Base-by-base conservation (phyloP, 2,329 filamentous ascomycete genomes). In the Pseudopithomyces chartarum region DNA sequence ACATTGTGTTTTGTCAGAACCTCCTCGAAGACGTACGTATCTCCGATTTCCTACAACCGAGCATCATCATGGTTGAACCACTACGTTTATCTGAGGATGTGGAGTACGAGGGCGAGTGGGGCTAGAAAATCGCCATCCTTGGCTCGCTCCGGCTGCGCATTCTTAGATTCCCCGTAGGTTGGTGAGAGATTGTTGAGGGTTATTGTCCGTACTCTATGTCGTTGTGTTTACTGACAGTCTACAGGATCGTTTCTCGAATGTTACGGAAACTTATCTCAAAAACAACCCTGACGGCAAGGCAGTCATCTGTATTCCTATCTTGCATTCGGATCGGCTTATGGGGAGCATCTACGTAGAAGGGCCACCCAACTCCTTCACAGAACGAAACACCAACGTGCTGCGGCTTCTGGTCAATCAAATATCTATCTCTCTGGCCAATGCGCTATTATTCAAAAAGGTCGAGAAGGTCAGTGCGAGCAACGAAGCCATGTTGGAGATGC, bases 401-500 rank as follows among this genome's bases (percentile, higher is more conserved):
- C 84, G 84, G 71, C 79, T 93, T 23, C 82, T 94, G 7, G 90
- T 92, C 58, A 91, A 91, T 68, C 90, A 93, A 72, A 90, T 94
- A 34, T 76, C 78, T 12, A 88, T 88, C 36, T 88, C 86, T 0
- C 77, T 89, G 19, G 84, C 85, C 15, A 89, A 89, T 64, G 86
- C 86, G 0, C 68, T 88, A 47, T 79, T 88, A 1, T 88, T 88
- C 77, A 85, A 79, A 78, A 85, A 88, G 38, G 82, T 92, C 7
- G 88, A 92, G 71, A 90, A 89, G 71, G 89, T 92, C 1, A 91
- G 89, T 22, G 89, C 89, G 6, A 88, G 90, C 73, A 93, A 93
- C 64, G 85, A 87, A 26, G 87, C 87, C 1, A 93, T 93, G 89
- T 85, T 93, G 10, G 84, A 86, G 54, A 83, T 92, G 58, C 90